These are phyloP conservation scores for Venturia aucupariae DNA, from an alignment of 2,329 filamentous ascomycete genomes.

Conservation along the genomic window DNA sequence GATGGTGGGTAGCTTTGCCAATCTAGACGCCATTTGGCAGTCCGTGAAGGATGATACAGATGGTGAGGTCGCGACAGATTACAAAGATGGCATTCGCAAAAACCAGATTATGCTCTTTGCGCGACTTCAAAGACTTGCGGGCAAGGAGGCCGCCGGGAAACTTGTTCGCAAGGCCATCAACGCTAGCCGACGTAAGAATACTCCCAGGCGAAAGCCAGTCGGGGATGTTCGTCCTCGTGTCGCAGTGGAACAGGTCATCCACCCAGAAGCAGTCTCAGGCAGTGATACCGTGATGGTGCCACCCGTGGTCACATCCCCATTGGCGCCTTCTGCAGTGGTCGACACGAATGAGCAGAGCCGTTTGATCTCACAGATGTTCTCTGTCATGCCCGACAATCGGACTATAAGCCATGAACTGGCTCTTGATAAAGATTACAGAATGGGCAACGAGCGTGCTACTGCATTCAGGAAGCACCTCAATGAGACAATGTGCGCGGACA, in stretches of 20 bases:
- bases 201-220: conserved; percentile 48
- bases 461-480: conserved; percentile 49
- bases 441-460: conserved; percentile 51
- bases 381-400: conserved; percentile 61
- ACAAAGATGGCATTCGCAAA: conserved; percentile 68
- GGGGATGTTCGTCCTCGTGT: conserved; percentile 64
- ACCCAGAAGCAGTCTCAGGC: conserved; percentile 24
- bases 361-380: conserved; percentile 45
- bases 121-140: conserved; percentile 68
- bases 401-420: conserved; percentile 70
- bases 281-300: conserved; percentile 36
- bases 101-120: conserved; percentile 74
- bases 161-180: conserved; percentile 67
- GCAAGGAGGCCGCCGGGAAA: conserved; percentile 59
- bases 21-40: conserved; percentile 74
- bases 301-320: conserved; percentile 46
- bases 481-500: conserved; percentile 49
- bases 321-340: conserved; percentile 23
- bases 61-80: conserved; percentile 64
- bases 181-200: conserved; percentile 56
- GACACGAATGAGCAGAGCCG: conserved; percentile 29
- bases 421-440: conserved; percentile 68
- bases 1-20: conserved; percentile 80
- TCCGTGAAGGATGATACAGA: conserved; percentile 71
- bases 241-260: conserved; percentile 38